These are phyloP conservation scores for Tuber microsphaerosporum DNA, from an alignment of 495 filamentous ascomycete species.

Conservation along the genomic window DNA sequence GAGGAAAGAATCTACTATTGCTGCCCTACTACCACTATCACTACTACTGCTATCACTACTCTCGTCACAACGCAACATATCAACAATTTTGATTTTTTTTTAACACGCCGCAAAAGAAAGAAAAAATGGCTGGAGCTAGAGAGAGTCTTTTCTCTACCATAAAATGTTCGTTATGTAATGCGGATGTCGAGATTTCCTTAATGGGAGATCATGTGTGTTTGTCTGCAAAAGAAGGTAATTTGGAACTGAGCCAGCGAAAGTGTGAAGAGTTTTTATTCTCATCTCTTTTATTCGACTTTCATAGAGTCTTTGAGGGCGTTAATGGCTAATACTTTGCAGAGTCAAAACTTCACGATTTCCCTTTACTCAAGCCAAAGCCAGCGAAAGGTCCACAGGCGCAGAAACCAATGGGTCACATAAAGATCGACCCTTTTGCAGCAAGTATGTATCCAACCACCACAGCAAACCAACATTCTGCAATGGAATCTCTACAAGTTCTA, in stretches of 20 bases:
- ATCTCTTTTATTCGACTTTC: conserved; percentile 4
- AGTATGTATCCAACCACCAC: conserved; percentile 46
- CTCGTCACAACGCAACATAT: background rate
- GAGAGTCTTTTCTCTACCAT: conserved; percentile 76
- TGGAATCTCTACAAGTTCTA: background rate
- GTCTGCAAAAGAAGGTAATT: conserved; percentile 28
- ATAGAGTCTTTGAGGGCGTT: background rate
- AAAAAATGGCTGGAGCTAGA: conserved; percentile 49
- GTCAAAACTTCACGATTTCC: conserved; percentile 16
- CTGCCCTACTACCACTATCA: conserved; percentile 3
- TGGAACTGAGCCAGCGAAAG: conserved; percentile 12
- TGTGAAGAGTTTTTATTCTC: background rate
- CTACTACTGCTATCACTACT: background rate
- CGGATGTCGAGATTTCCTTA: conserved; percentile 75
- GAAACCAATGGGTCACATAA: conserved; percentile 44
- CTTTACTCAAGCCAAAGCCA: conserved; percentile 20
- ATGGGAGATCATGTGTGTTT: conserved; percentile 87
- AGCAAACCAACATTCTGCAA: background rate
- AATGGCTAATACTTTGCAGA: conserved; percentile 19
- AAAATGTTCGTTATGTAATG: conserved; percentile 87
- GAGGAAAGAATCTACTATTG: conserved; percentile 6
- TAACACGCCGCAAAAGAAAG: background rate
- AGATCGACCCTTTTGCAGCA: conserved; percentile 53
- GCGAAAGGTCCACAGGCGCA: conserved; percentile 37
- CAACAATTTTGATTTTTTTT: background rate